A percentile compares a stretch with the other conserved stretches of the same genome.
Evolutionary conservation across 1,139 yeast genomes (phyloP).

Genomic region (Diutina ranongensis): DNA sequence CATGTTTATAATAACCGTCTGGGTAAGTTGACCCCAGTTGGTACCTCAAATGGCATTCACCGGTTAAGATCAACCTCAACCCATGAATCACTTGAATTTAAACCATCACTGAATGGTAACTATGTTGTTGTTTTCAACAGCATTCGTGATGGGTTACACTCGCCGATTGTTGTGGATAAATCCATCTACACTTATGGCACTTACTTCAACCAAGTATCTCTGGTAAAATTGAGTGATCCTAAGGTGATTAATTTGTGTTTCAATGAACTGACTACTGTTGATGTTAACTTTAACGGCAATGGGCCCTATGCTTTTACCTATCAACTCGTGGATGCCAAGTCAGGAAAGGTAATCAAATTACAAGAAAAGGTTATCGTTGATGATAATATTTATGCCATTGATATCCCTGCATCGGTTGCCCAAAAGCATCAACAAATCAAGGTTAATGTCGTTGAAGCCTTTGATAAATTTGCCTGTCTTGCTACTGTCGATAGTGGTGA

Average conservation of each 20-base stretch:
- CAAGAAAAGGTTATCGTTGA: slow-evolving; percentile 31
- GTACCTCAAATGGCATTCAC: neutral
- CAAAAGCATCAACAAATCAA: slow-evolving; percentile 56
- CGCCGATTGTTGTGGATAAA: slow-evolving; percentile 24
- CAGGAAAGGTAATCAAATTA: slow-evolving; percentile 33
- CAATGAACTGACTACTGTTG: slow-evolving; percentile 29
- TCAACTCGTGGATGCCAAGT: slow-evolving; percentile 27
- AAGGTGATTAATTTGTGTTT: slow-evolving; percentile 24
- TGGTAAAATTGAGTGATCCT: slow-evolving; percentile 9
- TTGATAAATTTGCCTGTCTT: slow-evolving; percentile 65
- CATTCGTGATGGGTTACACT: slow-evolving; percentile 45
- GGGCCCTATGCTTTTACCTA: slow-evolving; percentile 67
- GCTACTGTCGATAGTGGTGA: slow-evolving; percentile 28
- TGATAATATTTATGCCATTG: slow-evolving; percentile 24
- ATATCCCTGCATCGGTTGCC: slow-evolving; percentile 39
- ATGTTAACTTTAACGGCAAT: slow-evolving; percentile 58
- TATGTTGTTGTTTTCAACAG: slow-evolving; percentile 61
- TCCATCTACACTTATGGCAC: slow-evolving; percentile 35
- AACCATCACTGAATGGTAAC: slow-evolving; percentile 73
- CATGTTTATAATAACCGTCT: slow-evolving; percentile 26
- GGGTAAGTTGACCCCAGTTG: neutral
- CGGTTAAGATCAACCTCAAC: slow-evolving; percentile 16
- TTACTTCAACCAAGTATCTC: slow-evolving; percentile 38
- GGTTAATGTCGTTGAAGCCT: slow-evolving; percentile 49
- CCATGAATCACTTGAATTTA: slow-evolving; percentile 37